These are phyloP conservation scores for Euphorbia tirucalli DNA, from an alignment of 345 rosid species.

Conservation along the genomic window DNA sequence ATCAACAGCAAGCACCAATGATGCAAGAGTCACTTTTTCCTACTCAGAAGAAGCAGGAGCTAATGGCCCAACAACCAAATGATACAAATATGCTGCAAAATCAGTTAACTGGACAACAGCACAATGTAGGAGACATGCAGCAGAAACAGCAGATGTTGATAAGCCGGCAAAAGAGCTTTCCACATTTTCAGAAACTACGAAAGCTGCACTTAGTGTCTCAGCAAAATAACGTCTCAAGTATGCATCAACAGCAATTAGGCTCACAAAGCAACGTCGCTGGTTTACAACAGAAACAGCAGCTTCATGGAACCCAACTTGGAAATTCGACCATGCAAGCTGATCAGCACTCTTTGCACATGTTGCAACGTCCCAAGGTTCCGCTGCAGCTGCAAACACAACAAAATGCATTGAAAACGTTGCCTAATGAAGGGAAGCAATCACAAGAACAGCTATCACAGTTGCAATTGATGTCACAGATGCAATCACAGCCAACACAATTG, in stretches of 20 bases:
- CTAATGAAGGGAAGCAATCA: slow-evolving; percentile 72
- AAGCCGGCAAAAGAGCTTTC: slow-evolving; percentile 66
- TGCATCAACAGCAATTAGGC: slow-evolving; percentile 71
- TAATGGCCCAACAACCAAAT: slow-evolving; percentile 62
- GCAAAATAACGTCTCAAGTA: slow-evolving; percentile 40
- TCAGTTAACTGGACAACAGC: slow-evolving; percentile 68
- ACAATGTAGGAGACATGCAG: slow-evolving; percentile 71
- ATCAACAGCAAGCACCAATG: slow-evolving; percentile 71
- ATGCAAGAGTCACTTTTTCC: slow-evolving; percentile 54
- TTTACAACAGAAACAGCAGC: slow-evolving; percentile 53
- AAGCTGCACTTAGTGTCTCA: slow-evolving; percentile 58
- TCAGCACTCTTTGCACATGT: slow-evolving; percentile 69
- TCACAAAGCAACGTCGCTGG: slow-evolving; percentile 68
- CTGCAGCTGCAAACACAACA: slow-evolving; percentile 65
- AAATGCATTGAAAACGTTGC: slow-evolving; percentile 52
- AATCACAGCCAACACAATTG: slow-evolving; percentile 58
- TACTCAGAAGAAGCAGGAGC: slow-evolving; percentile 43
- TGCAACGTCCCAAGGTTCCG: slow-evolving; percentile 66
- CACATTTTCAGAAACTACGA: slow-evolving; percentile 51
- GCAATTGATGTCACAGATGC: slow-evolving; percentile 78
- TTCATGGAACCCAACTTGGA: slow-evolving; percentile 71
- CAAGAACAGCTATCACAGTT: slow-evolving; percentile 65
- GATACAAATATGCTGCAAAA: slow-evolving; percentile 55
- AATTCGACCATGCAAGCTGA: slow-evolving; percentile 70
- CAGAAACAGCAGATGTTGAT: slow-evolving; percentile 70